These are phyloP conservation scores for Mortierella sp. DNA, from an alignment of 371 early-diverging fungal species.

Conservation along the genomic window DNA sequence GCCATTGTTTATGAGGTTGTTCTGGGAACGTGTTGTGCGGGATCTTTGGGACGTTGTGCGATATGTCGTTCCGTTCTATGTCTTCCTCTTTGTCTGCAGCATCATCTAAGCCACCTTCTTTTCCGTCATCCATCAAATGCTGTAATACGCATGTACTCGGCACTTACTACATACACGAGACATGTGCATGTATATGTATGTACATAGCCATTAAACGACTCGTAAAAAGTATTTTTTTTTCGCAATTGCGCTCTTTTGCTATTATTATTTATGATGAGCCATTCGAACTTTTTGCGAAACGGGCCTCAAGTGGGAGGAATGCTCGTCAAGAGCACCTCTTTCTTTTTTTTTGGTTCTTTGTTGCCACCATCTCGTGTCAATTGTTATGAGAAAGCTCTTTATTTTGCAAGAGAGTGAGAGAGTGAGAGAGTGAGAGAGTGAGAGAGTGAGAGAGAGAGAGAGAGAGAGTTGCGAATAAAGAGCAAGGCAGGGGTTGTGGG, in stretches of 20 bases:
- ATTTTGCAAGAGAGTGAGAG: too few species aligned
- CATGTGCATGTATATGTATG: background rate
- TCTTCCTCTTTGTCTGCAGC: background rate
- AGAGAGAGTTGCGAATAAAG: too few species aligned
- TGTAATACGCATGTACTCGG: too few species aligned
- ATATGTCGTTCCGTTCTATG: background rate
- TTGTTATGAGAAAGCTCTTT: too few species aligned
- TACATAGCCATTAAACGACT: background rate
- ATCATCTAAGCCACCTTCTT: background rate
- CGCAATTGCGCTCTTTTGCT: background rate
- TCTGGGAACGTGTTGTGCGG: constrained; percentile 39
- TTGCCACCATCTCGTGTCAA: too few species aligned
- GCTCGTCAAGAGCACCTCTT: too few species aligned
- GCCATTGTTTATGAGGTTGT: constrained; percentile 25
- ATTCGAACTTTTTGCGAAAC: background rate
- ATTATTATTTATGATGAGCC: background rate
- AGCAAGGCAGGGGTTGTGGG: too few species aligned
- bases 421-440: too few species aligned
- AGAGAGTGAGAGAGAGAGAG: too few species aligned
- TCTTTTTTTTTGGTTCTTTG: too few species aligned
- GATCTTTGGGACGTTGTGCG: constrained; percentile 8
- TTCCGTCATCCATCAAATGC: too few species aligned
- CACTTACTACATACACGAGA: background rate
- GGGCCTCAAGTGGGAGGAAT: background rate
- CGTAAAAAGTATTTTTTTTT: background rate